Evolutionary conservation across 2,329 filamentous ascomycete genomes (phyloP).

Genomic region (Diaporthe sp.): DNA sequence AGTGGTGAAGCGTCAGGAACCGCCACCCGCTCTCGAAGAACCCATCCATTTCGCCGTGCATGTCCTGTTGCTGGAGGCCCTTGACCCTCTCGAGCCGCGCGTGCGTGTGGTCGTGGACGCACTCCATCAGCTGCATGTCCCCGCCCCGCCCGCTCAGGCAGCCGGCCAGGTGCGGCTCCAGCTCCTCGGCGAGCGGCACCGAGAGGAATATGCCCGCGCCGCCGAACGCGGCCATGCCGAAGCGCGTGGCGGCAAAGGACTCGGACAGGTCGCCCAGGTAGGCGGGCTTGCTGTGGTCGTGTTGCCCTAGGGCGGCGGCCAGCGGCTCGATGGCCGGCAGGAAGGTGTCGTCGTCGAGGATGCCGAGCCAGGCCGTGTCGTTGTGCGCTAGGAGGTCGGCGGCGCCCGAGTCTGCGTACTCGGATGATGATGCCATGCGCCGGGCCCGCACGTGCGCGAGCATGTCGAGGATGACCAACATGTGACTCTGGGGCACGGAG

Average conservation of each 20-base stretch:
- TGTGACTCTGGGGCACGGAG: conserved; percentile 64
- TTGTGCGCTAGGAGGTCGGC: conserved; percentile 46
- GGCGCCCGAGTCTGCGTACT: neutral
- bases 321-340: conserved; percentile 66
- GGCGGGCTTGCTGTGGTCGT: conserved; percentile 62
- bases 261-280: conserved; percentile 73
- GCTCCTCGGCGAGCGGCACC: conserved; percentile 62
- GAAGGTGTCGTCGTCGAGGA: conserved; percentile 73
- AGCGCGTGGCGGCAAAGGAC: conserved; percentile 64
- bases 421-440: neutral
- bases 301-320: conserved; percentile 56
- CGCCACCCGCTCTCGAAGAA: conserved; percentile 71
- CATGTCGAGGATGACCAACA: conserved; percentile 64
- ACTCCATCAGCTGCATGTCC: conserved; percentile 70
- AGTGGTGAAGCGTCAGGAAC: conserved; percentile 72
- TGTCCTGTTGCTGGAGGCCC: conserved; percentile 70
- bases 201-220: conserved; percentile 74
- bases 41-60: conserved; percentile 66
- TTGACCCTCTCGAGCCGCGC: conserved; percentile 67
- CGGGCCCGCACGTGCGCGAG: conserved; percentile 50
- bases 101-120: conserved; percentile 67
- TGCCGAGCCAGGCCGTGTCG: conserved; percentile 64
- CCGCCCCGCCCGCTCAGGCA: conserved; percentile 66
- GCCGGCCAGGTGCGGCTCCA: conserved; percentile 61
- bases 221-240: conserved; percentile 72